phyloP scores from a whole-genome alignment of 768 basidiomycete genomes.

The Lyophyllum decastes region DNA sequence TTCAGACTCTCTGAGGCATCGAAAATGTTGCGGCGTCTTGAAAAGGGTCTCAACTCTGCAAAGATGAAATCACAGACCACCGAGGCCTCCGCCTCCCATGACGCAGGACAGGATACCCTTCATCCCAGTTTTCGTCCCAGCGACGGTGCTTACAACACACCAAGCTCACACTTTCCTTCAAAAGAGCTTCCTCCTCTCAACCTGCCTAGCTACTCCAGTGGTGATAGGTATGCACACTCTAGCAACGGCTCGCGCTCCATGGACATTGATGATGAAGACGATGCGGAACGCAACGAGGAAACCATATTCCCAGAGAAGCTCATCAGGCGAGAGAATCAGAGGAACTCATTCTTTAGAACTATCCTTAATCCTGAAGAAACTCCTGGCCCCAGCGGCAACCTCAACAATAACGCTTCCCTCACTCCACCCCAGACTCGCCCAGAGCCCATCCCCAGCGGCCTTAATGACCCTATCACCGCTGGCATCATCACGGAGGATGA shows the following conservation, averaged over 20 bases:
- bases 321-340: conserved; percentile 68
- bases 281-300: conserved; percentile 61
- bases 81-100: conserved; percentile 32
- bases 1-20: conserved; percentile 82
- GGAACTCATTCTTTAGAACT: conserved; percentile 81
- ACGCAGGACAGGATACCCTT: conserved; percentile 29
- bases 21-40: conserved; percentile 84
- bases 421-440: conserved; percentile 39
- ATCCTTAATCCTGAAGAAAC: conserved; percentile 75
- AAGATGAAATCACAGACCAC: conserved; percentile 67
- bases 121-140: conserved; percentile 29
- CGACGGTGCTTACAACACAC: conserved; percentile 32
- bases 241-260: conserved; percentile 39
- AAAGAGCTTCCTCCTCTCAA: conserved; percentile 53
- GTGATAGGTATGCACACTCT: conserved; percentile 37
- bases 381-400: conserved; percentile 31
- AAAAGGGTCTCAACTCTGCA: conserved; percentile 78
- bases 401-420: conserved; percentile 38
- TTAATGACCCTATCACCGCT: conserved; percentile 70
- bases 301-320: conserved; percentile 73
- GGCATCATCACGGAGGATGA: conserved; percentile 72
- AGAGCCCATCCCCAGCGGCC: conserved; percentile 37
- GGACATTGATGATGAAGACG: conserved; percentile 64
- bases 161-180: conserved; percentile 39
- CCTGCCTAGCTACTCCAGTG: conserved; percentile 34